Evolutionary conservation across 202 grass and related monocot genomes (phyloP).

Genomic region (Zoysia matrella): DNA sequence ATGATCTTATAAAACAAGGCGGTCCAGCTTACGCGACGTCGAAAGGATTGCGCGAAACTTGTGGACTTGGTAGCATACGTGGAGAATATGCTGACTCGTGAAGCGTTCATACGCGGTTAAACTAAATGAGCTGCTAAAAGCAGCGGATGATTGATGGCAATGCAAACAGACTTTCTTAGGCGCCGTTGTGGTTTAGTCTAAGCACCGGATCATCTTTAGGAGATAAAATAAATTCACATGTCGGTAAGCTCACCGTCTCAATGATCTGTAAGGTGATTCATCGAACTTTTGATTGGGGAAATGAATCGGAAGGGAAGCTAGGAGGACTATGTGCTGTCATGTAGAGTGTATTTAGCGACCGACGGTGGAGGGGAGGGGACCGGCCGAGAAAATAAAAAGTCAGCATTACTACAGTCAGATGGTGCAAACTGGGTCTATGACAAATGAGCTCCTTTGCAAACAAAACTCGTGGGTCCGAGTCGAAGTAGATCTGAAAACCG

Average conservation of each 20-base stretch:
- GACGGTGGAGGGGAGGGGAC: not conserved
- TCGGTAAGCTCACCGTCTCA: no score
- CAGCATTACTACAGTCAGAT: no score
- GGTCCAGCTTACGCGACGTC: not conserved
- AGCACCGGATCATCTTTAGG: no score
- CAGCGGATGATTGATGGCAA: not conserved
- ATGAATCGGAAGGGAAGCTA: not conserved
- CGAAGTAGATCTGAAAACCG: no score
- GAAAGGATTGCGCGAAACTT: not conserved
- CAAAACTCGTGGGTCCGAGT: no score
- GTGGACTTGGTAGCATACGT: not conserved
- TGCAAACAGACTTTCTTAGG: no score
- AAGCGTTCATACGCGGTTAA: not conserved
- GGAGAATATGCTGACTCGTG: slow-evolving; percentile 2
- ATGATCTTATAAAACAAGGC: not conserved
- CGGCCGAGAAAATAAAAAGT: no score
- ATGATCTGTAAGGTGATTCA: not conserved
- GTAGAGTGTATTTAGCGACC: not conserved
- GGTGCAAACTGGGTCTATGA: no score
- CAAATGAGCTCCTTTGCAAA: no score
- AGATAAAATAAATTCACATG: no score
- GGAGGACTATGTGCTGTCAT: not conserved
- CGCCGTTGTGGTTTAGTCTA: no score
- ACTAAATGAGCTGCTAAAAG: not conserved
- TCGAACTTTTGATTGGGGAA: not conserved